A percentile compares a stretch with the other conserved stretches of the same genome.
These are phyloP conservation scores for Alnus glutinosa DNA, from an alignment of 306 rosid genomes.

Conservation along the genomic window DNA sequence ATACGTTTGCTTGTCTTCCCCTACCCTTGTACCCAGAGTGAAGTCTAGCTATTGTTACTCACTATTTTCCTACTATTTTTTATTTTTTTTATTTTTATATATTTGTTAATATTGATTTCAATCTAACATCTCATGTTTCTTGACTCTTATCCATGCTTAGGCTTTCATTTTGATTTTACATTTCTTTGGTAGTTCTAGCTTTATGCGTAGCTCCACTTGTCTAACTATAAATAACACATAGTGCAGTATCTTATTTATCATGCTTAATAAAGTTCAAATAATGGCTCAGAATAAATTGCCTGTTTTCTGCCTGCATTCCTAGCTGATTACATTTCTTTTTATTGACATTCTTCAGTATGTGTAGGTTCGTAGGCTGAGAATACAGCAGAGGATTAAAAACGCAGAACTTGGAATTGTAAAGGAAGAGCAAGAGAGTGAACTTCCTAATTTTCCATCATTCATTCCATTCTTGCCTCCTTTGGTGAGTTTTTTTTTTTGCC, in stretches of 20 bases:
- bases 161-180: too few species aligned
- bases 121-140: too few species aligned
- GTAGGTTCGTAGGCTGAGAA: constrained; percentile 95
- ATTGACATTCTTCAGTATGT: constrained; percentile 18
- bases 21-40: not conserved
- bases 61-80: too few species aligned
- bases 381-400: constrained; percentile 84
- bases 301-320: not conserved
- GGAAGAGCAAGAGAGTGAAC: constrained; percentile 83
- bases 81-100: too few species aligned
- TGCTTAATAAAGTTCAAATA: not conserved
- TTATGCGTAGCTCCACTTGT: not conserved
- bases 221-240: not conserved
- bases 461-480: constrained; percentile 98
- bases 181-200: not conserved
- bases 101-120: too few species aligned
- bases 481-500: constrained; percentile 44
- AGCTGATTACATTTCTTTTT: not conserved
- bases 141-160: too few species aligned
- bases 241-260: not conserved
- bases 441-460: constrained; percentile 90
- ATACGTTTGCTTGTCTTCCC: not conserved
- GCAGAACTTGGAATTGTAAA: constrained; percentile 64
- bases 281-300: not conserved
- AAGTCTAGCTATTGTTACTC: not conserved